phyloP scores from a whole-genome alignment of 2,329 filamentous ascomycete species.

The Boeremia exigua region DNA sequence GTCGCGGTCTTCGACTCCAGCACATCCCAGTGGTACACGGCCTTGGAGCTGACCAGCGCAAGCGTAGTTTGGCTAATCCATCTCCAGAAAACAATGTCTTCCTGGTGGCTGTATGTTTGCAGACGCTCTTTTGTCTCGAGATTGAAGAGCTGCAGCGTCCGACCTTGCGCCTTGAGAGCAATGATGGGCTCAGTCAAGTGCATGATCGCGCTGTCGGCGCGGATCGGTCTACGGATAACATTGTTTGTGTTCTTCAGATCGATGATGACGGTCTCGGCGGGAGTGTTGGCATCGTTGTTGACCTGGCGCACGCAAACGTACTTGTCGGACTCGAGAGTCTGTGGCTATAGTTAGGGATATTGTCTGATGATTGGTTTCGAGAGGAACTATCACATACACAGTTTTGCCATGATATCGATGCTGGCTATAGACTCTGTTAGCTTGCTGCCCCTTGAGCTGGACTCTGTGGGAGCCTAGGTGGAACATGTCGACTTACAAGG shows the following conservation, averaged over 20 bases:
- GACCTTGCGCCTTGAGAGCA: constrained; percentile 90
- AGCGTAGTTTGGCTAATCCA: constrained; percentile 92
- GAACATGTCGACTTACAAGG: constrained; percentile 48
- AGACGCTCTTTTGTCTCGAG: constrained; percentile 91
- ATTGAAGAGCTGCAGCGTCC: constrained; percentile 98
- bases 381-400: constrained; percentile 65
- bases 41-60: constrained; percentile 87
- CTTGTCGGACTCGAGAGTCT: constrained; percentile 98
- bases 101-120: constrained; percentile 94
- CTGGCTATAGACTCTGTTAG: constrained; percentile 57
- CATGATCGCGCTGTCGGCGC: constrained; percentile 99
- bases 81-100: constrained; percentile 99
- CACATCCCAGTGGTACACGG: constrained; percentile 98
- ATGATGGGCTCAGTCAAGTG: constrained; percentile 97
- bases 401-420: constrained; percentile 84
- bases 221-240: constrained; percentile 92
- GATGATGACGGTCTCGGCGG: constrained; percentile 94
- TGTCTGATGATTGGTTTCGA: constrained; percentile 7
- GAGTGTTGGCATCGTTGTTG: constrained; percentile 75
- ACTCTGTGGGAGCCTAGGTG: constrained; percentile 20
- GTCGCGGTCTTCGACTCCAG: constrained; percentile 83
- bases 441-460: constrained; percentile 26
- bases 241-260: constrained; percentile 98
- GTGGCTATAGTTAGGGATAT: constrained; percentile 23
- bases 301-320: constrained; percentile 97